These are phyloP conservation scores for Colletotrichum tamarilloi DNA, from an alignment of 2,329 filamentous ascomycete genomes.

Conservation along the genomic window DNA sequence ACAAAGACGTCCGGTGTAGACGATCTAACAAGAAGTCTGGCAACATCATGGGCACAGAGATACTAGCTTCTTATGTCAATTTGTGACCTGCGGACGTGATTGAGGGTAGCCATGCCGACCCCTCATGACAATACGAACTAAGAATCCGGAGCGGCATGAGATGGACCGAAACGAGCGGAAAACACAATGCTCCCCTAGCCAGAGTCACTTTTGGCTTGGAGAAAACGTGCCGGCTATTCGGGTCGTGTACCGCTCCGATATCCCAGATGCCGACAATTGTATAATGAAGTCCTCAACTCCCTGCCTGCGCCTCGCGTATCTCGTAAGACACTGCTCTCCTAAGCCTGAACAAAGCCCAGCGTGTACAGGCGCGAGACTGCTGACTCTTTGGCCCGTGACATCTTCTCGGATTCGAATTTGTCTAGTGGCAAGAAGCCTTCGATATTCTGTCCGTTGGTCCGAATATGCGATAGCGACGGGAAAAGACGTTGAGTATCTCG, in stretches of 20 bases:
- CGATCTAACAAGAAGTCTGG: neutral
- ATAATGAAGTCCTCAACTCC: no score
- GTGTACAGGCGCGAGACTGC: neutral
- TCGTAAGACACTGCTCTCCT: neutral
- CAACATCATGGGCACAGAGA: neutral
- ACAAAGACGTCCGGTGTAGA: neutral
- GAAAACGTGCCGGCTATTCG: conserved; percentile 13
- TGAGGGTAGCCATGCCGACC: neutral
- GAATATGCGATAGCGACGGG: neutral
- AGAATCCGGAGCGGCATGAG: conserved; percentile 6
- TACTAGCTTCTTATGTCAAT: neutral
- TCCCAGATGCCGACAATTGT: neutral
- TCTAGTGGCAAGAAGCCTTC: neutral
- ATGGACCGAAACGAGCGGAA: conserved; percentile 29
- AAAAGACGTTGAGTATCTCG: neutral
- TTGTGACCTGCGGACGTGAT: neutral
- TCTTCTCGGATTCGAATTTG: neutral
- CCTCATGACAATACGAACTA: conserved; percentile 12
- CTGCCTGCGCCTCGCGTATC: neutral
- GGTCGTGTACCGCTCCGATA: conserved; percentile 11
- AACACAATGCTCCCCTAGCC: neutral
- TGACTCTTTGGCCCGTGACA: neutral
- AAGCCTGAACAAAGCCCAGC: neutral
- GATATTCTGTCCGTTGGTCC: neutral
- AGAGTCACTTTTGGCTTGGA: neutral